Conservation (phyloP, 257 asterid genomes). For the Solanum okadae region DNA sequence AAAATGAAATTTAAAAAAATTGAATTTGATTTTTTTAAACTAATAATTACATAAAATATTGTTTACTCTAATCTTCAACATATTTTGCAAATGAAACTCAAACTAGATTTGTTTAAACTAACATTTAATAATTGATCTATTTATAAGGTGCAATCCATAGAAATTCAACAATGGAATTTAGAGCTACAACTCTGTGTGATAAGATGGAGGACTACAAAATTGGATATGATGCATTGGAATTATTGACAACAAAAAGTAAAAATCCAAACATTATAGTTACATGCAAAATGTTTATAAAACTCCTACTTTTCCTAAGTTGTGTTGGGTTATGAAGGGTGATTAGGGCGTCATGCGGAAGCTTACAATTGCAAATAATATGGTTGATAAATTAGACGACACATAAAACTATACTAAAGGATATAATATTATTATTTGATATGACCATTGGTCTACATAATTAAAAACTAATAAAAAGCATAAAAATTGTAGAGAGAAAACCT, state of each 20-base stretch:
- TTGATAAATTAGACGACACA: no score
- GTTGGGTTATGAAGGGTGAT: no score
- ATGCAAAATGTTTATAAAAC: neutral
- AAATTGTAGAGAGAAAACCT: no score
- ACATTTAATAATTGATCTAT: neutral
- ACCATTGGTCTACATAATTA: no score
- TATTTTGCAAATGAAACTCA: neutral
- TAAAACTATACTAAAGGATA: no score
- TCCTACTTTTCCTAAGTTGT: neutral
- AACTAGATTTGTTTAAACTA: neutral
- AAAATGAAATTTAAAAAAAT: no score
- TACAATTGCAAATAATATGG: no score
- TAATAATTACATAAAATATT: neutral
- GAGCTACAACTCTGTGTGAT: constrained; percentile 9
- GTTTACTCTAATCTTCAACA: neutral
- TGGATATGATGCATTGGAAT: constrained; percentile 9
- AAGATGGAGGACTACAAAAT: constrained; percentile 27
- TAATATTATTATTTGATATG: no score
- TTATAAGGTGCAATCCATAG: neutral
- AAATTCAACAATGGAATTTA: constrained; percentile 10
- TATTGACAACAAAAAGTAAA: neutral
- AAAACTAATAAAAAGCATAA: no score
- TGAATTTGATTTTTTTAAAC: neutral
- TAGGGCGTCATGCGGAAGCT: no score
- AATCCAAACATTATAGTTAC: neutral